Conservation (phyloP, 2,329 filamentous ascomycete genomes). For the Arachnomyces sp. region DNA sequence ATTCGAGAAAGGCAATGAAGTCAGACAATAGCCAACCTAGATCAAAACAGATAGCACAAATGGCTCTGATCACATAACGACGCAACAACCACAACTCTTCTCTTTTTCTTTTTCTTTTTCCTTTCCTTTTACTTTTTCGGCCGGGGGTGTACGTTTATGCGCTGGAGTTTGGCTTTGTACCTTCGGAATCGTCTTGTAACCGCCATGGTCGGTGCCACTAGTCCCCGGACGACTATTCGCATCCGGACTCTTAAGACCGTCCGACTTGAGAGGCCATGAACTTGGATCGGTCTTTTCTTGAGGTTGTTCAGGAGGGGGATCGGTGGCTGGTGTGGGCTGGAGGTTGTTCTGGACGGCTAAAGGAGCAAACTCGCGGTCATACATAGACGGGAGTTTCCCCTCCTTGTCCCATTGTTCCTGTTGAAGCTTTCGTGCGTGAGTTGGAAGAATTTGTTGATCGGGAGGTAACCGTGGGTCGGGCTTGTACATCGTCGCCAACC, state of each 20-base stretch:
- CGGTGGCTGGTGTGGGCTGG: constrained; percentile 11
- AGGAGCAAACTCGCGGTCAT: constrained; percentile 80
- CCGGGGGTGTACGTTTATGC: constrained; percentile 1
- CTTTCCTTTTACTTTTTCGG: background rate
- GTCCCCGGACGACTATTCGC: constrained; percentile 29
- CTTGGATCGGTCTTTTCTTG: constrained; percentile 6
- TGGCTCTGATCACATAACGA: constrained; percentile 57
- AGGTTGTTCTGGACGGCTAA: constrained; percentile 48
- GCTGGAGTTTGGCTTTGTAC: constrained; percentile 32
- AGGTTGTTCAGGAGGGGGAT: constrained; percentile 8
- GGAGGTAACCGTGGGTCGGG: constrained; percentile 89
- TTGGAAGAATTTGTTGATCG: constrained; percentile 91
- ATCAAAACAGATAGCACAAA: too few relatives aligned
- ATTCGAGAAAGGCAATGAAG: constrained; percentile 6
- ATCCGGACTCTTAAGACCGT: constrained; percentile 24
- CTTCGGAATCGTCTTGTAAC: constrained; percentile 45
- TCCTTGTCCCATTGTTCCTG: constrained; percentile 95
- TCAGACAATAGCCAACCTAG: constrained; percentile 5
- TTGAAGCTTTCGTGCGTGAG: constrained; percentile 80
- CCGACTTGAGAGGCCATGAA: constrained; percentile 22
- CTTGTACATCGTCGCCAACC: constrained; percentile 91
- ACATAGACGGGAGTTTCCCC: constrained; percentile 74
- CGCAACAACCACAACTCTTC: constrained; percentile 61
- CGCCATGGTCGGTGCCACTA: constrained; percentile 33
- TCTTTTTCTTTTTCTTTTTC: constrained; percentile 44